Percentiles rank a stretch among this genome's conserved stretches.
phyloP scores from a whole-genome alignment of 2,329 filamentous ascomycete species.

The Scleromitrula shiraiana region DNA sequence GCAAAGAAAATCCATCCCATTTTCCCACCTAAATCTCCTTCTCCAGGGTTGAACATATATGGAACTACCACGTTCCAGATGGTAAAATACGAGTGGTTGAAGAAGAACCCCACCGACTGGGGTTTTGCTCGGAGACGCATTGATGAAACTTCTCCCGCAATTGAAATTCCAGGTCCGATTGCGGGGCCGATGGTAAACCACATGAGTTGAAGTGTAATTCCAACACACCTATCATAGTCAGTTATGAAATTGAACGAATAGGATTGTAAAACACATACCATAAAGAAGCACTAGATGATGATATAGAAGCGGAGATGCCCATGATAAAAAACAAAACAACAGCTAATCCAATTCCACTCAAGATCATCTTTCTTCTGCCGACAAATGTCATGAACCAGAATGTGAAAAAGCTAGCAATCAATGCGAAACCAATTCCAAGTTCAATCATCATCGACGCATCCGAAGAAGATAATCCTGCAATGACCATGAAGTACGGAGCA shows the following conservation, averaged over 20 bases:
- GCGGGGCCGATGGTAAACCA: neutral
- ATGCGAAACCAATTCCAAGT: neutral
- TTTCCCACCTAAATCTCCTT: neutral
- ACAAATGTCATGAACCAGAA: conserved; percentile 5
- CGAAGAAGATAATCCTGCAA: neutral
- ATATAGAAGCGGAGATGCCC: neutral
- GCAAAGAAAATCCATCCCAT: conserved; percentile 1
- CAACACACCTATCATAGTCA: neutral
- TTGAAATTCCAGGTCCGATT: neutral
- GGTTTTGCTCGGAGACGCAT: neutral
- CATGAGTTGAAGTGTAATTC: neutral
- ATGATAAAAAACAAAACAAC: neutral
- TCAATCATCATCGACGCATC: conserved; percentile 2
- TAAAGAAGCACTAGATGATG: neutral
- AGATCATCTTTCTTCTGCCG: neutral
- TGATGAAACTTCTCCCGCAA: neutral
- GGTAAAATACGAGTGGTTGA: neutral
- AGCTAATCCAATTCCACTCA: neutral
- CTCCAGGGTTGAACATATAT: neutral
- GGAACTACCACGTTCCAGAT: conserved; percentile 1
- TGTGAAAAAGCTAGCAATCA: conserved; percentile 1
- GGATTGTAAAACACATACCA: neutral
- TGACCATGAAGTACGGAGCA: conserved; percentile 1
- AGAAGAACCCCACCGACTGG: neutral
- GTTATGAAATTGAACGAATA: neutral